Evolutionary conservation across 768 basidiomycete genomes (phyloP).

Genomic region (Hericium erinaceus): DNA sequence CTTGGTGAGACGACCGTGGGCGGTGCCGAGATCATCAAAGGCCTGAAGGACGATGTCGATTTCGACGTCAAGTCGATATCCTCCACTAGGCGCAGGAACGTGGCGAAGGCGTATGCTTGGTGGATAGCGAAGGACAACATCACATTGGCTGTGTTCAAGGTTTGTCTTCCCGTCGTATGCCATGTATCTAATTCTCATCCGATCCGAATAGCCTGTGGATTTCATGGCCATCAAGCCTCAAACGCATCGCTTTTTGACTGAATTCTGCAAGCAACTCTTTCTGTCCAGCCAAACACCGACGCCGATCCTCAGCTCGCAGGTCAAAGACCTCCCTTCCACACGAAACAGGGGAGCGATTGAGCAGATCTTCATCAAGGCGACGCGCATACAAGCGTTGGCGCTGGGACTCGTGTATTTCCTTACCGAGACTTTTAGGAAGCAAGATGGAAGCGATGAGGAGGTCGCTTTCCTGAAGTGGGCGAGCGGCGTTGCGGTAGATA

Average conservation of each 20-base stretch:
- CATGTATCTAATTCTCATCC: not conserved
- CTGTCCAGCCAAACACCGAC: slow-evolving; percentile 66
- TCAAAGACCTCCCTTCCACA: slow-evolving; percentile 28
- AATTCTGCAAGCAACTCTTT: slow-evolving; percentile 62
- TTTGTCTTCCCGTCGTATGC: slow-evolving; percentile 21
- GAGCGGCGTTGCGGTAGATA: slow-evolving; percentile 55
- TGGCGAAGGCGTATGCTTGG: slow-evolving; percentile 86
- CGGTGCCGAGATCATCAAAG: slow-evolving; percentile 68
- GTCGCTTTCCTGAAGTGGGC: slow-evolving; percentile 54
- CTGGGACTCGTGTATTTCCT: slow-evolving; percentile 75
- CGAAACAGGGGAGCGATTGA: slow-evolving; percentile 58
- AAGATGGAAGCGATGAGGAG: slow-evolving; percentile 27
- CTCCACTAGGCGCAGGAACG: slow-evolving; percentile 49
- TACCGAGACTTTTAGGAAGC: slow-evolving; percentile 30
- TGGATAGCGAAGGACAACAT: slow-evolving; percentile 83
- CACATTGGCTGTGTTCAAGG: slow-evolving; percentile 75
- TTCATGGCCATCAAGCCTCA: slow-evolving; percentile 65
- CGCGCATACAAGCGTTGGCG: slow-evolving; percentile 53
- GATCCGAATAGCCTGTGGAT: slow-evolving; percentile 65
- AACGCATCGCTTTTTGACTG: slow-evolving; percentile 56
- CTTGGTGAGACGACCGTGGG: slow-evolving; percentile 80
- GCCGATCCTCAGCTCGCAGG: slow-evolving; percentile 42
- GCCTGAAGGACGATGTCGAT: slow-evolving; percentile 33
- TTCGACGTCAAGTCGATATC: slow-evolving; percentile 47
- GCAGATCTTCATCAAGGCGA: slow-evolving; percentile 70